phyloP scores from a whole-genome alignment of 1,139 yeast genomes.

The Pichia sp. region DNA sequence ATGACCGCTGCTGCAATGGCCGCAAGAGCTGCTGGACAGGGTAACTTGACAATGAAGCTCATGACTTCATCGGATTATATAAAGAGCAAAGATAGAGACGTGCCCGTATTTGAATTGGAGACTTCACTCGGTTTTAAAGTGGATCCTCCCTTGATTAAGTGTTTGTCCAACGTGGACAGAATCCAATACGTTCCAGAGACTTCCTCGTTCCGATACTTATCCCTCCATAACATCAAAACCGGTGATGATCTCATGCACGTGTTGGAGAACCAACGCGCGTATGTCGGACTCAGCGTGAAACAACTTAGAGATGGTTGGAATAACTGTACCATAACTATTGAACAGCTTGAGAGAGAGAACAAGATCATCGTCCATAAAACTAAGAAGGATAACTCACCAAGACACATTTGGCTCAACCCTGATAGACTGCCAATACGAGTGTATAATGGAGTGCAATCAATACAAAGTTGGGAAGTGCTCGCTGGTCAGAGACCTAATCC shows the following conservation, averaged over 20 bases:
- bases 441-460: slow-evolving; percentile 29
- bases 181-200: slow-evolving; percentile 54
- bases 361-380: slow-evolving; percentile 79
- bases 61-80: slow-evolving; percentile 76
- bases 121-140: slow-evolving; percentile 39
- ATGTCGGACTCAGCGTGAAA: slow-evolving; percentile 81
- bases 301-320: slow-evolving; percentile 97
- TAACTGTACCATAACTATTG: slow-evolving; percentile 75
- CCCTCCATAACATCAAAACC: slow-evolving; percentile 79
- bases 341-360: slow-evolving; percentile 66
- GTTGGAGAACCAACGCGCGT: slow-evolving; percentile 75
- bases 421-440: slow-evolving; percentile 50
- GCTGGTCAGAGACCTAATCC: slow-evolving; percentile 3
- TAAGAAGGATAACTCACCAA: slow-evolving; percentile 86
- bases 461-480: slow-evolving; percentile 22
- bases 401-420: slow-evolving; percentile 84
- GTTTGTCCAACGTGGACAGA: slow-evolving; percentile 69
- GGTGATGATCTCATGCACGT: slow-evolving; percentile 71
- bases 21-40: slow-evolving; percentile 5
- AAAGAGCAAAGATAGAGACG: slow-evolving; percentile 59
- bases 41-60: slow-evolving; percentile 24
- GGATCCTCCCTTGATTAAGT: slow-evolving; percentile 53
- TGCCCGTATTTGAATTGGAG: slow-evolving; percentile 58
- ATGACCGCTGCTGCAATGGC: slow-evolving; percentile 6
- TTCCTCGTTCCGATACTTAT: slow-evolving; percentile 74